phyloP scores from a whole-genome alignment of 306 rosid genomes.

The Fragaria ananassa region DNA sequence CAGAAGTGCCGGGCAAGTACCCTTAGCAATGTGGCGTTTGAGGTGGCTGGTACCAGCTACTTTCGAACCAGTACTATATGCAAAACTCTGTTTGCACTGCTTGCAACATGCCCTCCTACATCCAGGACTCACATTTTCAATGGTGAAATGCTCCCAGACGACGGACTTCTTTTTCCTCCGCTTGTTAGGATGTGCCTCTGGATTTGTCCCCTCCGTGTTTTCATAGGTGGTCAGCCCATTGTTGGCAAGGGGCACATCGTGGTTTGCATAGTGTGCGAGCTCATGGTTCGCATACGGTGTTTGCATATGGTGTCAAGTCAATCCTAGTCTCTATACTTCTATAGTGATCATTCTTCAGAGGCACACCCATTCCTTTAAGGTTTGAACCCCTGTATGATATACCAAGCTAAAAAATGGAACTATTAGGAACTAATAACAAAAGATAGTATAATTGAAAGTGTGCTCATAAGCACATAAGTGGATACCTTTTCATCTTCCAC shows the following conservation, averaged over 20 bases:
- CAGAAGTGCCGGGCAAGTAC: slow-evolving; percentile 71
- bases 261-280: background rate
- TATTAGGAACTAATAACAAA: background rate
- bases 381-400: too few relatives aligned
- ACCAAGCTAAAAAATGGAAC: too few relatives aligned
- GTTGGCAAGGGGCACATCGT: slow-evolving; percentile 16
- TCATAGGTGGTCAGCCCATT: slow-evolving; percentile 21
- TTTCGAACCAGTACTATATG: slow-evolving; percentile 91
- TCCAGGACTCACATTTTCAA: slow-evolving; percentile 74
- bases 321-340: too few relatives aligned
- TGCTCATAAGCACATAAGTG: slow-evolving; percentile 15
- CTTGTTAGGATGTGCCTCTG: slow-evolving; percentile 75
- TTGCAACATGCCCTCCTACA: slow-evolving; percentile 94
- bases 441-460: background rate
- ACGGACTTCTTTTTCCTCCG: slow-evolving; percentile 84
- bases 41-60: slow-evolving; percentile 98
- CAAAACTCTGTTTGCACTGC: slow-evolving; percentile 91
- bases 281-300: slow-evolving; percentile 18
- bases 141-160: slow-evolving; percentile 96
- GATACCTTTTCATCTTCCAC: slow-evolving; percentile 79
- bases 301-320: slow-evolving; percentile 16
- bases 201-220: slow-evolving; percentile 42
- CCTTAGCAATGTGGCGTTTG: slow-evolving; percentile 92
- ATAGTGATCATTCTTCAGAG: background rate
- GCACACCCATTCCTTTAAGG: slow-evolving; percentile 12